Base-by-base conservation (phyloP, 2,329 filamentous ascomycete genomes). In the Diaporthe sp. region DNA sequence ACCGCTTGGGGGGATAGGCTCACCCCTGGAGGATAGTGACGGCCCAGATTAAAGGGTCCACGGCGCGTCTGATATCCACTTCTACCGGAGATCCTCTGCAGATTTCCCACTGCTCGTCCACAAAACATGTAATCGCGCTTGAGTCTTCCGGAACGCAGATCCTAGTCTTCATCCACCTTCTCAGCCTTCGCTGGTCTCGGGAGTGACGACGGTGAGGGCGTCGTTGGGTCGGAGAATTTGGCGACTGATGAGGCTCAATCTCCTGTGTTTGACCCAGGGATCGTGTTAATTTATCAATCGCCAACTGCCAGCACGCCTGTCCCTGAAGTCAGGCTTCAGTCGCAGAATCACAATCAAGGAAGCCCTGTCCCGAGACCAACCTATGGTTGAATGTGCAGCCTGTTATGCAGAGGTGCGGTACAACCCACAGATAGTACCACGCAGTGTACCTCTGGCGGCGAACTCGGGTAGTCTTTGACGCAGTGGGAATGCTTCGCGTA, bases 1-100 rank as follows among this genome's bases (percentile, higher is more conserved):
- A 58, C 71, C 15, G 58, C 34, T 22, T 31, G 70, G 72, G 53
- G 53, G 53, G 75, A 46, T 70, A 75, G 75, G 57, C 39, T 58
- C 70, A 73, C 70, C 68, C 70, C 57, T n/a, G 61, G 61, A 68
- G 61, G 34, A 31, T 17, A 31, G 53, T 53, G 70, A 25, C 62
- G 55, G 44, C 70, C 65, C 62, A 76, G 73, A 76, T 76, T 76
- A 76, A 76, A 76, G 75, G 75, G 67, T 53, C 57, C 70, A 71
- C 62, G 73, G 34, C 58, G 73, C 70, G 75, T 75, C 70, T 75
- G 75, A 71, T 65, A 53, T 62, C 53, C 73, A 53, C 71, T 73
- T 75, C 71, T 44, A 28, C 62, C 60, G 75, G 61, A 62, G 75
- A 75, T 75, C 75, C 67, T 72, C 75, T 71, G 57, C 72, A 73